Conservation (phyloP, 2,329 filamentous ascomycete genomes). For the Sphaerostilbella broomeana region DNA sequence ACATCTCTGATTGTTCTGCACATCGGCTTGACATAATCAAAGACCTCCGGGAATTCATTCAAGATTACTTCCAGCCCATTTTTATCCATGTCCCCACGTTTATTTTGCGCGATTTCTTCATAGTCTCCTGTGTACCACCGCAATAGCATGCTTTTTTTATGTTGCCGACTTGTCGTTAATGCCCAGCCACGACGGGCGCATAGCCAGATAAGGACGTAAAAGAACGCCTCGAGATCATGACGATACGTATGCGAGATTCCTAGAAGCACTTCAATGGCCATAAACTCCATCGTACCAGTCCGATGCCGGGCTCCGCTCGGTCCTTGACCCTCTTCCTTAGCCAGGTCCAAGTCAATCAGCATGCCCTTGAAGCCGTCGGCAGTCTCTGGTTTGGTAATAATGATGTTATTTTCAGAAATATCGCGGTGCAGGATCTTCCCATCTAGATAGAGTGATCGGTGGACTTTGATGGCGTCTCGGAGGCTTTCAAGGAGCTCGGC, state of each 20-base stretch:
- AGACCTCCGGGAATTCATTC: slow-evolving; percentile 16
- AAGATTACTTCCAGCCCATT: slow-evolving; percentile 14
- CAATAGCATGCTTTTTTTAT: slow-evolving; percentile 14
- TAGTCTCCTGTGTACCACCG: slow-evolving; percentile 13
- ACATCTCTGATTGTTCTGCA: slow-evolving; percentile 16
- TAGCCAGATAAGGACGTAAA: slow-evolving; percentile 20
- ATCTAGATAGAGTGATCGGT: slow-evolving; percentile 4
- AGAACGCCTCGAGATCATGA: slow-evolving; percentile 24
- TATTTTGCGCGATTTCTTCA: slow-evolving; percentile 11
- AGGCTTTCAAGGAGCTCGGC: slow-evolving; percentile 6
- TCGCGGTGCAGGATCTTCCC: slow-evolving; percentile 10
- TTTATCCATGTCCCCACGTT: slow-evolving; percentile 10
- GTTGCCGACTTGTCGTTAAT: slow-evolving; percentile 9
- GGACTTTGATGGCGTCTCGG: slow-evolving; percentile 10
- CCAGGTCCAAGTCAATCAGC: slow-evolving; percentile 12
- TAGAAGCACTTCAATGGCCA: slow-evolving; percentile 20
- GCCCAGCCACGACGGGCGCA: not conserved
- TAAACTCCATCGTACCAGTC: slow-evolving; percentile 18
- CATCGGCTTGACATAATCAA: slow-evolving; percentile 15
- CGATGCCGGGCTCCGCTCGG: slow-evolving; percentile 4
- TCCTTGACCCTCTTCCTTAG: slow-evolving; percentile 8
- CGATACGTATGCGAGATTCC: slow-evolving; percentile 16
- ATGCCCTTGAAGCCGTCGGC: slow-evolving; percentile 11
- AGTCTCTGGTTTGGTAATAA: slow-evolving; percentile 8
- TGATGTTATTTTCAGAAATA: slow-evolving; percentile 11